Evolutionary conservation across 495 filamentous ascomycete genomes (phyloP), one percentile per base, ranked within the genome.

Genomic region (Xylaria palmicola): DNA sequence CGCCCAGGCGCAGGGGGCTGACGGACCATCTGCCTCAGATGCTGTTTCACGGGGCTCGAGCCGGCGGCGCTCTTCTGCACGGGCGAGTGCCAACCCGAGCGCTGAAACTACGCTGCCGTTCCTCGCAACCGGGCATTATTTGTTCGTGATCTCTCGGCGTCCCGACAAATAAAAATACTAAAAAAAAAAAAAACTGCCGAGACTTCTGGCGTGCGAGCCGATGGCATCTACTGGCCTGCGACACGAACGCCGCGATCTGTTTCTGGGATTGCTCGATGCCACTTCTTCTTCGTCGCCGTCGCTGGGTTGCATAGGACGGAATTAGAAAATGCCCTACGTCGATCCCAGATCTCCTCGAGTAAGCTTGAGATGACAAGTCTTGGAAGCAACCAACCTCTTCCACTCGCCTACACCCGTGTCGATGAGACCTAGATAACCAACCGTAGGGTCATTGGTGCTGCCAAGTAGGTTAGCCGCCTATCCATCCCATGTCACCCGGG

Each of bases 1-100:
- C 40, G 39, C n/a, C 45, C 40, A 34, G 30, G 51, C 41, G 20
- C 9, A 13, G 36, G 60, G 41, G 51, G 43, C 30, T 49, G 52
- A 56, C 32, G 60, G 51, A 4, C 50, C 60, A 53, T 58, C 48
- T 66, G 66, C 68, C 49, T 71, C 68, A 71, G 65, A 63, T 61
- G 58, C 37, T 26, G 68, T 71, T 71, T 71, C 63, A 66, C 32
- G 43, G 40, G 43, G 55, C 41, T 57, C 9, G 10, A 47, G 43
- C 55, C 43, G 20, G 27, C 30, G 10, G 29, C 24, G 24, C 10
- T 37, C 20, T 12, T 47, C 44, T 48, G 43, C 40, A 49, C 55
- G 55, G 68, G 65, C 60, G 56, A 49, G 19, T 32, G 56, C 15
- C 68, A n/a, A 70, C 53, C 68, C 68, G 68, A 68, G 53, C 54